A percentile compares a stretch with the other conserved stretches of the same genome.
Evolutionary conservation across 192 early-diverging fungal species (phyloP).

Genomic region (Rhizoclosmatium sp.): DNA sequence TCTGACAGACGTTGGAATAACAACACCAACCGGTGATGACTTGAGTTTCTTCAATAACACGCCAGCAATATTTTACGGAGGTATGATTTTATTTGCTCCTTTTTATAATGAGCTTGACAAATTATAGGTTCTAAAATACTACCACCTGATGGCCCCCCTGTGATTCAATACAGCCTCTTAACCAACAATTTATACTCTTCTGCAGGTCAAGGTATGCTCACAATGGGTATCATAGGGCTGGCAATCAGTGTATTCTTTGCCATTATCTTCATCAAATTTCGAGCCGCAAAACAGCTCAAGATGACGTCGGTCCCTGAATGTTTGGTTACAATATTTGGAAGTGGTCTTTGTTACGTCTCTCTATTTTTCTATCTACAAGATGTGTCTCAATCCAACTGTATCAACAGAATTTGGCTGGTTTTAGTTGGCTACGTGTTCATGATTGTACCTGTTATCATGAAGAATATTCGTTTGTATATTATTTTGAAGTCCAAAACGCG

Average conservation of each 20-base stretch:
- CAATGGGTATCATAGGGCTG: not conserved
- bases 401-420: not conserved
- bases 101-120: not conserved
- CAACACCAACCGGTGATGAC: not conserved
- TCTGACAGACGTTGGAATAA: too few species aligned
- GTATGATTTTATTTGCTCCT: not conserved
- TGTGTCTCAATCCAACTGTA: not conserved
- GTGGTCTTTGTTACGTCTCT: not conserved
- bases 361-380: not conserved
- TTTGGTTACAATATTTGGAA: slow-evolving; percentile 1
- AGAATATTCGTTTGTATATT: not conserved
- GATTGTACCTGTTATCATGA: slow-evolving; percentile 2
- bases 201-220: not conserved
- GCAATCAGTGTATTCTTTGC: not conserved
- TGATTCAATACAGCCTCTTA: too few species aligned
- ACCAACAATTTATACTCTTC: not conserved
- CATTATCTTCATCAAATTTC: not conserved
- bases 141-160: slow-evolving; percentile 5
- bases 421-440: slow-evolving; percentile 1
- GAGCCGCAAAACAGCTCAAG: not conserved
- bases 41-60: not conserved
- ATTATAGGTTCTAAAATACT: not conserved
- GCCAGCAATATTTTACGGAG: not conserved
- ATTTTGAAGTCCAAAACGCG: slow-evolving; percentile 14
- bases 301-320: slow-evolving; percentile 15